Percentiles rank a stretch among this genome's conserved stretches.
Evolutionary conservation across 1,284 basidiomycete species (phyloP).

Genomic region (Ganoderma sinense): DNA sequence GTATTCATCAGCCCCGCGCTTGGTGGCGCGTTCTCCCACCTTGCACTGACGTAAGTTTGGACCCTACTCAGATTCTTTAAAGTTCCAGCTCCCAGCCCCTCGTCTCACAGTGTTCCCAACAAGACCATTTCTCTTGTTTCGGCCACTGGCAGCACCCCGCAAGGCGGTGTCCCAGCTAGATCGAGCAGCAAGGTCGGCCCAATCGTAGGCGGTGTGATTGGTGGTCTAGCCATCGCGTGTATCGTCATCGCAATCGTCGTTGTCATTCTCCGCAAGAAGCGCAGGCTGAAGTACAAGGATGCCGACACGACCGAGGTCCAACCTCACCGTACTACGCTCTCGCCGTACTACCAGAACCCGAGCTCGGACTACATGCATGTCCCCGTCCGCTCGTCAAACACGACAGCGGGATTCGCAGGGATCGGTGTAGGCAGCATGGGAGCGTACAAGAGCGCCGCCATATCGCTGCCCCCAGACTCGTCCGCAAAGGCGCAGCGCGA

Average conservation of each 20-base stretch:
- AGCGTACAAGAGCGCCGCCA: not conserved
- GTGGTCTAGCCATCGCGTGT: conserved; percentile 19
- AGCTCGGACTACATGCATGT: not conserved
- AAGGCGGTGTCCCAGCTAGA: not conserved
- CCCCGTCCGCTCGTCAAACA: not conserved
- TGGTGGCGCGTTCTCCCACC: conserved; percentile 32
- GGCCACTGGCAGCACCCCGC: not conserved
- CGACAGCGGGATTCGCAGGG: conserved; percentile 8
- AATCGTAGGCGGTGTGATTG: conserved; percentile 30
- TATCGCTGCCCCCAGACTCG: not conserved
- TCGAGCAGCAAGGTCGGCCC: conserved; percentile 16
- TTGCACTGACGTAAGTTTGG: conserved; percentile 29
- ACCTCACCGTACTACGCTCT: conserved; percentile 15
- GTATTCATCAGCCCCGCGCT: conserved; percentile 26
- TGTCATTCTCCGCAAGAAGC: conserved; percentile 16
- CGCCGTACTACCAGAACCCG: conserved; percentile 15
- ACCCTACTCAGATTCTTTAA: not conserved
- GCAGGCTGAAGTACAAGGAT: not conserved
- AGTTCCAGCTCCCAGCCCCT: not conserved
- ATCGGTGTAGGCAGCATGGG: not conserved
- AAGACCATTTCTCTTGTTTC: conserved; percentile 20
- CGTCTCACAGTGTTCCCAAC: conserved; percentile 26
- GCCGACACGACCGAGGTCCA: not conserved
- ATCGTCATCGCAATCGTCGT: conserved; percentile 14
- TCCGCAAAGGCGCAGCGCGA: conserved; percentile 17